Percentiles rank a stretch among this genome's conserved stretches.
phyloP scores from a whole-genome alignment of 371 early-diverging fungal species.

The Saksenaea vasiformis region DNA sequence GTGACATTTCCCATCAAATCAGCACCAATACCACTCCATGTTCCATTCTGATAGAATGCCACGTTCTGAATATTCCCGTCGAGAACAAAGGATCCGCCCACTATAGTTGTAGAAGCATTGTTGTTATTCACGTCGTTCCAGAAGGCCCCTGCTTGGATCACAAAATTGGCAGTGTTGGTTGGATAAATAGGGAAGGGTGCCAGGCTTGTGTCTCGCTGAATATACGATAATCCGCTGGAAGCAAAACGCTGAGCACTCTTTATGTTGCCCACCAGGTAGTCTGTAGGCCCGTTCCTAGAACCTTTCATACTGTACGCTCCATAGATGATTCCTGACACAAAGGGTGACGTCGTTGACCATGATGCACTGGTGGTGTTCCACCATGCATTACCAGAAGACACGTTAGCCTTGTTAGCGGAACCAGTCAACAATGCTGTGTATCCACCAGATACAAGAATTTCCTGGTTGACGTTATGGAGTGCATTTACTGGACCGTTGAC shows the following conservation, averaged over 20 bases:
- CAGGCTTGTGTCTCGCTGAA: slow-evolving; percentile 17
- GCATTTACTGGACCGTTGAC: slow-evolving; percentile 36
- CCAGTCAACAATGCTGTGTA: slow-evolving; percentile 17
- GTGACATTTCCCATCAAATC: slow-evolving; percentile 39
- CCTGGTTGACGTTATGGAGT: slow-evolving; percentile 4
- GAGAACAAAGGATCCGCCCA: slow-evolving; percentile 45
- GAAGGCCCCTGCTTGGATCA: slow-evolving; percentile 34
- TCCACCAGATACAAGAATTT: slow-evolving; percentile 36
- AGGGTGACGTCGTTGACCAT: slow-evolving; percentile 26
- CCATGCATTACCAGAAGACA: slow-evolving; percentile 32
- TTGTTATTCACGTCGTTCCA: slow-evolving; percentile 26
- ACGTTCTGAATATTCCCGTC: slow-evolving; percentile 35
- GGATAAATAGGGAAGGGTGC: slow-evolving; percentile 39
- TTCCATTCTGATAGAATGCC: slow-evolving; percentile 40
- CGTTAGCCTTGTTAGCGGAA: neutral
- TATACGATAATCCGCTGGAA: slow-evolving; percentile 36
- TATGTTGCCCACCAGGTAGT: slow-evolving; percentile 40
- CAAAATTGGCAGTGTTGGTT: slow-evolving; percentile 5
- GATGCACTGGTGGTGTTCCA: slow-evolving; percentile 22
- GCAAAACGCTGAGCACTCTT: slow-evolving; percentile 36
- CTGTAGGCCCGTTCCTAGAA: neutral
- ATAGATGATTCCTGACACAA: slow-evolving; percentile 30
- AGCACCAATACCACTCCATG: slow-evolving; percentile 45
- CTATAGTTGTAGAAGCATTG: slow-evolving; percentile 27
- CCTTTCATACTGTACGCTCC: neutral